A percentile compares a stretch with the other conserved stretches of the same genome.
Evolutionary conservation across 257 asterid species (phyloP).

Genomic region (Eustoma russellianum): DNA sequence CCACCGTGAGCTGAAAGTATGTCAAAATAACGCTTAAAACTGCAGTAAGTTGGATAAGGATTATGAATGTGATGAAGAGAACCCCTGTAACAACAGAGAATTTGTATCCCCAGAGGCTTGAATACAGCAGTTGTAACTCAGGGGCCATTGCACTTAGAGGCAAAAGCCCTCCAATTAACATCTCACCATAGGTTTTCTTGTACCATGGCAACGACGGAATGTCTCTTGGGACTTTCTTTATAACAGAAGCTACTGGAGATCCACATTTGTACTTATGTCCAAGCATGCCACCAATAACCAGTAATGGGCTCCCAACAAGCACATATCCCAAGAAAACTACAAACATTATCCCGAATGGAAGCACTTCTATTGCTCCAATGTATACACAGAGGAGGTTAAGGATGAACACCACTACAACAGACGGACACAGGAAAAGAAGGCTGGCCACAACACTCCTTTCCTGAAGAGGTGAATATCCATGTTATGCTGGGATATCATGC

Average conservation of each 20-base stretch:
- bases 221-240: conserved; percentile 48
- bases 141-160: conserved; percentile 68
- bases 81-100: conserved; percentile 41
- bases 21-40: conserved; percentile 60
- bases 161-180: conserved; percentile 75
- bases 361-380: conserved; percentile 49
- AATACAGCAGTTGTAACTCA: conserved; percentile 61
- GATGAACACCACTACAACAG: conserved; percentile 29
- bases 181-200: conserved; percentile 53
- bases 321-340: conserved; percentile 33
- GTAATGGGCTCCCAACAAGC: conserved; percentile 58
- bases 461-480: conserved; percentile 28
- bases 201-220: conserved; percentile 52
- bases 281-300: conserved; percentile 44
- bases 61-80: conserved; percentile 39
- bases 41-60: conserved; percentile 49
- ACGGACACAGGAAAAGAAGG: conserved; percentile 47
- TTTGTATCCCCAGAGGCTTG: conserved; percentile 83
- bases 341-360: conserved; percentile 58
- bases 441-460: conserved; percentile 41
- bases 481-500: conserved; percentile 4
- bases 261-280: conserved; percentile 46
- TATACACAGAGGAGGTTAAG: conserved; percentile 48
- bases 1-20: conserved; percentile 65
- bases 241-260: conserved; percentile 33